Evolutionary conservation across 2,329 filamentous ascomycete genomes (phyloP), one percentile per base, ranked within the genome.

Genomic region (Chrysoporthe cubensis): DNA sequence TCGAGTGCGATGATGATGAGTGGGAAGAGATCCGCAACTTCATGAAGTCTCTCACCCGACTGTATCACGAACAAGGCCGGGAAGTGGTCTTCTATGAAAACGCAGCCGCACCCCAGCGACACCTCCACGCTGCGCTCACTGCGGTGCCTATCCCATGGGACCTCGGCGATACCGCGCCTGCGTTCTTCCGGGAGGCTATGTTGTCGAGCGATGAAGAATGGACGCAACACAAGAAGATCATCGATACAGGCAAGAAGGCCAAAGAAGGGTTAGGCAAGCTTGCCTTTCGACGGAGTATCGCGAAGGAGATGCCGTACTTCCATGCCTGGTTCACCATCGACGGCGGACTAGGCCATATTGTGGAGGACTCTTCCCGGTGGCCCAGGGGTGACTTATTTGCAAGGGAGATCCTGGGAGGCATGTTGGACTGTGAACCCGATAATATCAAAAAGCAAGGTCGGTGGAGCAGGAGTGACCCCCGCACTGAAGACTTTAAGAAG

Each of bases 11-110:
- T 78, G 95, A 99, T 75, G 96, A 99, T 76, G 69, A 99, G 78
- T 99, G 96, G 96, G 96, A 99, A 76, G 96, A 99, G 79, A 90
- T 99, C 6, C 91, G 96, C 73, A 99, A 99, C 78, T 99, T 99
- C 77, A 98, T 98, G 95, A 99, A 99, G 82, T 91, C 89, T 68
- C 85, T 99, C 26, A 97, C 91, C 4, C 89, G 95, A 57, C 91
- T 97, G 88, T 99, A 98, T 79, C 93, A 97, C 80, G 91, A 94
- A 56, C 93, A 96, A 78, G 94, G 94, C 13, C 91, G 92, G 63
- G 93, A 96, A 74, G 94, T 98, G 11, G 83, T 99, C 71, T 99
- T 99, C 81, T 99, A 99, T 83, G 96, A 99, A 76, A 98, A 99
- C 77, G 96, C 96, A 2, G 94, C 94, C 0, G 84, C 88, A 16